Evolutionary conservation across 2,329 filamentous ascomycete genomes (phyloP), one percentile per base, ranked within the genome.

Genomic region (Penicillium sp.): DNA sequence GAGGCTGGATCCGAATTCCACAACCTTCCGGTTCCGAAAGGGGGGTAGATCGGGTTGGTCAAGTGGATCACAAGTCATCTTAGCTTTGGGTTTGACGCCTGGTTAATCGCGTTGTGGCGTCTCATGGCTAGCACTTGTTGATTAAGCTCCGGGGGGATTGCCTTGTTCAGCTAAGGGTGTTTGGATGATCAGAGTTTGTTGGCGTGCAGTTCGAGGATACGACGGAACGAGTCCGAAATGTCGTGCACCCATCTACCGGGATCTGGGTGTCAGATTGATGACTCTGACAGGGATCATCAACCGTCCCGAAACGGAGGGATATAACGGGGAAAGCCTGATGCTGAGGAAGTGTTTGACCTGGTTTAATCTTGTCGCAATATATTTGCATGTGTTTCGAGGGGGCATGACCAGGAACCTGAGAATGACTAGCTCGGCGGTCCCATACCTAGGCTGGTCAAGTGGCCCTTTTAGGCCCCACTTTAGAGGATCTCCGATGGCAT

Each of bases 401-500:
- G 35, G 33, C 14, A 37, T 37, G 33, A 37, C 37, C n/a, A 21
- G 37, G 37, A 42, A 39, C 33, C n/a, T 31, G 45, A 19, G 24
- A 37, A 27, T 37, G 29, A 49, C 31, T 49, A 31, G 46, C n/a
- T 49, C 26, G 27, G 45, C 27, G 24, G 45, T 16, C 45, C 31
- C 9, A 49, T 22, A 13, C 45, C 44, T 46, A 42, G 45, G 50
- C 33, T 37, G 39, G 43, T 56, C 39, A 43, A 47, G 24, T 22
- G 35, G 45, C 45, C 27, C 33, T 43, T 22, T 31, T 26, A n/a
- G 5, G 26, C 52, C 49, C 51, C 54, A 52, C 52, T 49, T n/a
- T 49, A 43, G 54, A 56, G 53, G 56, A 65, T 64, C 58, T 61
- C 52, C 54, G 57, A 62, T 58, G 50, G 54, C 48, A 44, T 52